A percentile compares a stretch with the other conserved stretches of the same genome.
These are phyloP conservation scores for Dissophora globulifera DNA, from an alignment of 192 early-diverging fungal genomes.

Conservation along the genomic window DNA sequence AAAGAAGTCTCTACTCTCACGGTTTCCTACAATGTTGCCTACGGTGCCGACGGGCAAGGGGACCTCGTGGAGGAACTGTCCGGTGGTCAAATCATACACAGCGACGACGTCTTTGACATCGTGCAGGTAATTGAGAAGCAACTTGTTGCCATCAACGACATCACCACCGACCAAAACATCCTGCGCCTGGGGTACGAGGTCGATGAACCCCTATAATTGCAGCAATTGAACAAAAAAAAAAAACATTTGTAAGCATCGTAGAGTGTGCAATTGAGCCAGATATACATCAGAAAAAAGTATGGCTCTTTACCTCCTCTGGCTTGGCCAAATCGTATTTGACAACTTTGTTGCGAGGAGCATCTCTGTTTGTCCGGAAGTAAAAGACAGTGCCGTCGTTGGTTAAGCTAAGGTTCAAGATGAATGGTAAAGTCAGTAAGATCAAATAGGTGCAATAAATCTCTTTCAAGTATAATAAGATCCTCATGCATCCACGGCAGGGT, in stretches of 20 bases:
- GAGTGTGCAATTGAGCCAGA: no score
- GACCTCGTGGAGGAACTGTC: slow-evolving; percentile 48
- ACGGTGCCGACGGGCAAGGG: slow-evolving; percentile 65
- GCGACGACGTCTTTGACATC: slow-evolving; percentile 68
- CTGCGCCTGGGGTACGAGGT: slow-evolving; percentile 66
- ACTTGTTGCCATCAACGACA: slow-evolving; percentile 65
- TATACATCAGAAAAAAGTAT: neutral
- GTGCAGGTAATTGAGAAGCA: slow-evolving; percentile 68
- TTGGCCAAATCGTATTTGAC: slow-evolving; percentile 69
- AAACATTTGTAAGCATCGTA: no score
- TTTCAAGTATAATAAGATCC: no score
- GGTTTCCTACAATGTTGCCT: slow-evolving; percentile 32
- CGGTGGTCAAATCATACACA: slow-evolving; percentile 60
- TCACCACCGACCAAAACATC: slow-evolving; percentile 55
- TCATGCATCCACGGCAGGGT: no score
- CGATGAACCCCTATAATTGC: slow-evolving; percentile 59
- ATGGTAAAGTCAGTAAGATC: no score
- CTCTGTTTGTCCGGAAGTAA: slow-evolving; percentile 68
- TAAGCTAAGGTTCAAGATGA: slow-evolving; percentile 39
- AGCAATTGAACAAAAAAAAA: neutral
- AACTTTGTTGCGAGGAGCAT: slow-evolving; percentile 70
- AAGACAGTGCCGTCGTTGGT: slow-evolving; percentile 68
- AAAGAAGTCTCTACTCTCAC: slow-evolving; percentile 64
- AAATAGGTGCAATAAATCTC: no score
- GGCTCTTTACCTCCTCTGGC: slow-evolving; percentile 56